A percentile compares a stretch with the other conserved stretches of the same genome.
These are phyloP conservation scores for Salvia miltiorrhiza DNA, from an alignment of 257 asterid species.

Conservation along the genomic window DNA sequence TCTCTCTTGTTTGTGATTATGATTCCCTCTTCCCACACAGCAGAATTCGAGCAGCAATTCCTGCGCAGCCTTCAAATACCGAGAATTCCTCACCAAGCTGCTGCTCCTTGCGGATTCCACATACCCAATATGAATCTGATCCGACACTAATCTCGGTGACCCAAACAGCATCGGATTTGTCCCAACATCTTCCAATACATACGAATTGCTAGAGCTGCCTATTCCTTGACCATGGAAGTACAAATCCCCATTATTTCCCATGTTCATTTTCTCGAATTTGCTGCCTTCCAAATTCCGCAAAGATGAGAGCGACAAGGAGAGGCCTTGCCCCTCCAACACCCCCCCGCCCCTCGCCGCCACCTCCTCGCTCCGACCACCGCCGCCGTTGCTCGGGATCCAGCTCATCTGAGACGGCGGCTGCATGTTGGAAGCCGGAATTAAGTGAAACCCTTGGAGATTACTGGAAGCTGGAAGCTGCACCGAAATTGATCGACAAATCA, in stretches of 20 bases:
- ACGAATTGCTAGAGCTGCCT: neutral
- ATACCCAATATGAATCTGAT: constrained; percentile 43
- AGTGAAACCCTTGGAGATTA: constrained; percentile 44
- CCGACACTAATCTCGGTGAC: constrained; percentile 2
- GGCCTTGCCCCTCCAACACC: constrained; percentile 52
- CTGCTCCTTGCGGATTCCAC: constrained; percentile 36
- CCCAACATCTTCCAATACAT: constrained; percentile 17
- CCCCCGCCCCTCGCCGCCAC: constrained; percentile 25
- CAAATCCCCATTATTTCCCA: constrained; percentile 32
- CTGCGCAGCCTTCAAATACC: constrained; percentile 54
- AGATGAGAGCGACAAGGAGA: constrained; percentile 69
- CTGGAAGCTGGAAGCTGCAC: constrained; percentile 40
- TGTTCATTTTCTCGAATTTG: constrained; percentile 41
- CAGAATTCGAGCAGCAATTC: constrained; percentile 70
- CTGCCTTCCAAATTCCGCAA: constrained; percentile 35
- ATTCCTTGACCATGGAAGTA: constrained; percentile 35
- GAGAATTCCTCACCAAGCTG: constrained; percentile 38
- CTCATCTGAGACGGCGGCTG: constrained; percentile 33
- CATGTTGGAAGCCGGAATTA: constrained; percentile 13
- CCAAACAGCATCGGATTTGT: constrained; percentile 4
- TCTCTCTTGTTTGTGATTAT: constrained; percentile 28
- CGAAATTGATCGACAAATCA: neutral
- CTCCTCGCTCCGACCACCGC: constrained; percentile 4
- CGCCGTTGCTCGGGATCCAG: constrained; percentile 32
- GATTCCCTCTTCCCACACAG: constrained; percentile 63